These are phyloP conservation scores for Thermothielavioides terrestris DNA, from an alignment of 495 filamentous ascomycete species.

Conservation along the genomic window DNA sequence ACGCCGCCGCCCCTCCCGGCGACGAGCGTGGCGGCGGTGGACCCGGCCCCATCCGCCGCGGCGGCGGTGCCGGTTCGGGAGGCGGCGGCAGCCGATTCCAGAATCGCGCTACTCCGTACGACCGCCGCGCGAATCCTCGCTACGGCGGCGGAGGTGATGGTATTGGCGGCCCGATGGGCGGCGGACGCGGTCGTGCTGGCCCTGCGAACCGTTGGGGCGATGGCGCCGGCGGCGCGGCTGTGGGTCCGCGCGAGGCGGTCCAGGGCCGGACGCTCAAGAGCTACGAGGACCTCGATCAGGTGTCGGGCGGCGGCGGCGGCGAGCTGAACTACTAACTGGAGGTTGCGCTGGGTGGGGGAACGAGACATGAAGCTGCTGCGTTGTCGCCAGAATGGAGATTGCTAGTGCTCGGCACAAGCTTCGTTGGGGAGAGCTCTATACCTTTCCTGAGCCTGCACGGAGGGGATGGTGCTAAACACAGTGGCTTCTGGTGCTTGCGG, in stretches of 20 bases:
- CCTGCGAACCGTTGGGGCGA: constrained; percentile 53
- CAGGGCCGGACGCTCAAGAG: constrained; percentile 86
- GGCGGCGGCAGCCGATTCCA: constrained; percentile 34
- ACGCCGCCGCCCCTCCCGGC: constrained; percentile 23
- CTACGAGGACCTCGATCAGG: constrained; percentile 93
- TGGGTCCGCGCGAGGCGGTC: constrained; percentile 76
- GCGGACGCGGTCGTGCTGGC: constrained; percentile 39
- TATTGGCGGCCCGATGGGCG: constrained; percentile 19
- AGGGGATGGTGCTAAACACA: no score
- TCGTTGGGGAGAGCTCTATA: no score
- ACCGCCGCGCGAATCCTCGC: constrained; percentile 39
- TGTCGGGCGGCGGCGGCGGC: constrained; percentile 47
- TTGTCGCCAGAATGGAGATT: no score
- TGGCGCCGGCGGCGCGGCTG: constrained; percentile 55
- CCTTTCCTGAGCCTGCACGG: no score
- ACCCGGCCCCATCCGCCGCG: constrained; percentile 39
- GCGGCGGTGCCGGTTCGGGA: constrained; percentile 30
- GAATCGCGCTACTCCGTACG: constrained; percentile 42
- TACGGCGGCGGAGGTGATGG: constrained; percentile 23
- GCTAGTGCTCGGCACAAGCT: no score
- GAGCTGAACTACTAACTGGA: constrained; percentile 51
- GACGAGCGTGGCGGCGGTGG: constrained; percentile 34
- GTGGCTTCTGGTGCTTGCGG: no score
- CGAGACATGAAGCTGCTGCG: background rate
- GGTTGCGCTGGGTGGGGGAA: background rate